These are phyloP conservation scores for Arthrinium phaeospermum DNA, from an alignment of 2,329 filamentous ascomycete species.

Conservation along the genomic window DNA sequence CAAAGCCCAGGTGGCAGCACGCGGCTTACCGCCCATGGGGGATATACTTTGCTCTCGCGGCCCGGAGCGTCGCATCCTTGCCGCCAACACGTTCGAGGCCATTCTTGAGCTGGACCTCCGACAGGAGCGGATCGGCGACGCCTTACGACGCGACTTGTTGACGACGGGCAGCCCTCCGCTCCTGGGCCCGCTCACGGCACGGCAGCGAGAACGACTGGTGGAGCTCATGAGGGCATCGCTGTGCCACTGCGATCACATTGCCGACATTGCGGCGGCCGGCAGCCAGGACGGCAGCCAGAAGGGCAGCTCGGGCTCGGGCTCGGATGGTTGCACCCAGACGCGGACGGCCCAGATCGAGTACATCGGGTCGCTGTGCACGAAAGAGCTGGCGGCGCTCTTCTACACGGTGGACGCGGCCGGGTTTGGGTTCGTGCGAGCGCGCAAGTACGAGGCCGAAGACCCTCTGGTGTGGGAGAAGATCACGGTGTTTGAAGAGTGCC, in stretches of 20 bases:
- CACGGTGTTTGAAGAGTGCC: conserved; percentile 33
- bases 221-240: conserved; percentile 29
- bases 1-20: conserved; percentile 18
- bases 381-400: conserved; percentile 31
- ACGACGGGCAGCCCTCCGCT: conserved; percentile 22
- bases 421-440: conserved; percentile 12
- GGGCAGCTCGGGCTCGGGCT: background rate
- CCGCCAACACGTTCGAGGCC: conserved; percentile 27
- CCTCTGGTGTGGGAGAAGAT: conserved; percentile 26
- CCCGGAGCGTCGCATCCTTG: conserved; percentile 25
- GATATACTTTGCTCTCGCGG: conserved; percentile 31
- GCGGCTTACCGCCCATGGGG: conserved; percentile 25
- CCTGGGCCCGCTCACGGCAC: conserved; percentile 24
- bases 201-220: conserved; percentile 11
- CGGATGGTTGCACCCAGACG: conserved; percentile 29
- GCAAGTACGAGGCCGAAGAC: conserved; percentile 20
- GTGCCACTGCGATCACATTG: conserved; percentile 34
- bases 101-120: conserved; percentile 33
- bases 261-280: conserved; percentile 34
- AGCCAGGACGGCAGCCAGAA: background rate
- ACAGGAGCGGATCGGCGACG: conserved; percentile 24
- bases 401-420: conserved; percentile 27
- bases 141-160: conserved; percentile 27
- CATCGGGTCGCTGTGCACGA: conserved; percentile 28
- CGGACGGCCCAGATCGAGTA: conserved; percentile 31